Percentiles rank a stretch among this genome's conserved stretches.
phyloP scores from a whole-genome alignment of 176 grass and related monocot species.

The Saccharum officinarum region DNA sequence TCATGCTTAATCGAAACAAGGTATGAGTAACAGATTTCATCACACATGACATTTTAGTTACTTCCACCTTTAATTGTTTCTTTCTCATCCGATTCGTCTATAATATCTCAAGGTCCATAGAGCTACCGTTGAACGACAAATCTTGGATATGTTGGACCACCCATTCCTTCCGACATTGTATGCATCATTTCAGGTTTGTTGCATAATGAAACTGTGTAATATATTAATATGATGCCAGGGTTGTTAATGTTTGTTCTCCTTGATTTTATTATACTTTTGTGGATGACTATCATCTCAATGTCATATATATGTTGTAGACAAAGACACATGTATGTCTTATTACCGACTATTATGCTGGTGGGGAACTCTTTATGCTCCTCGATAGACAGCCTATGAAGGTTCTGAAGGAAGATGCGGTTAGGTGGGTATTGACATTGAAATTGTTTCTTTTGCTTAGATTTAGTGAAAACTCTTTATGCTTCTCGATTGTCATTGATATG shows the following conservation, averaged over 20 bases:
- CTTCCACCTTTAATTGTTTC: not conserved
- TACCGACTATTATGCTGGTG: constrained; percentile 81
- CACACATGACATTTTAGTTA: not conserved
- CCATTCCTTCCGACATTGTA: constrained; percentile 97
- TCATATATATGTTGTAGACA: constrained; percentile 49
- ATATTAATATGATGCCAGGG: not conserved
- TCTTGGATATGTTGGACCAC: constrained; percentile 91
- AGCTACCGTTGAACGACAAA: constrained; percentile 80
- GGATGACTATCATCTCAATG: not conserved
- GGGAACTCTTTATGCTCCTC: constrained; percentile 87
- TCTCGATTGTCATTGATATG: not conserved
- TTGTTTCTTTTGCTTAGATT: constrained; percentile 1
- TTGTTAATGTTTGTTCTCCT: constrained; percentile 22
- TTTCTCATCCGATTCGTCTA: constrained; percentile 15
- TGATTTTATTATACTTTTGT: not conserved
- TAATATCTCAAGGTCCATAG: constrained; percentile 76
- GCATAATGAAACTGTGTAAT: not conserved
- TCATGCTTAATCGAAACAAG: constrained; percentile 97
- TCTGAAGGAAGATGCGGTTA: constrained; percentile 86
- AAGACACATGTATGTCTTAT: constrained; percentile 94
- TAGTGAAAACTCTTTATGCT: not conserved
- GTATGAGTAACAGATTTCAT: constrained; percentile 30
- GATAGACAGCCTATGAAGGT: constrained; percentile 87
- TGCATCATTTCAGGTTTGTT: constrained; percentile 90
- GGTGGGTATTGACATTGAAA: constrained; percentile 51